Evolutionary conservation across 495 filamentous ascomycete genomes (phyloP), one percentile per base, ranked within the genome.

Genomic region (Tuber umbilicatum): DNA sequence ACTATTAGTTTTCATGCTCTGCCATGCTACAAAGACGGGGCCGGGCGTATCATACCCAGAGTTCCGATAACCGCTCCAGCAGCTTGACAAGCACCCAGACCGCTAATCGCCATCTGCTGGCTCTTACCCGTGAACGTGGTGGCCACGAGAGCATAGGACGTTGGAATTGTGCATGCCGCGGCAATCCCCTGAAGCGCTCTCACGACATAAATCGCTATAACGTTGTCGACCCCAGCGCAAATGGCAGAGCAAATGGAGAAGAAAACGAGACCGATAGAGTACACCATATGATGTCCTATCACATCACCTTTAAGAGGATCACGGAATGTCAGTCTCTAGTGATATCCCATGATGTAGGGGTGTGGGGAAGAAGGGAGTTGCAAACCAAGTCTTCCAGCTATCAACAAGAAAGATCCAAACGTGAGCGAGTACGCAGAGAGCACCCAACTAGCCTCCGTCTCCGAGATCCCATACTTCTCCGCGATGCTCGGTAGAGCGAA

Each of bases 381-480:
- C 74, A 43, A 73, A 76, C 74, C 71, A 69, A 73, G 70, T 38
- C 74, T 71, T n/a, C 74, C 71, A 23, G 74, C 67, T 38, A 76
- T 76, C 16, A 76, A 72, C 31, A 76, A 21, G 41, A 76, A 76
- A 17, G 74, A 73, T 37, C 71, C 74, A 27, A 76, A 76, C n/a
- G 74, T 76, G n/a, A 76, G 71, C n/a, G 74, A 70, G 70, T 76
- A 76, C 37, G 74, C 74, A 42, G 74, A 76, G 23, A 76, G 50
- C 7, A 76, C 74, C 71, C 74, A 76, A 47, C 74, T 76, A n/a
- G 74, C 74, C 64, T 76, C 74, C 38, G 74, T 72, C 37, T 76
- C 74, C 5, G 71, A 73, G 42, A 76, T 76, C 21, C 70, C 73
- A 38, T 76, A 76, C 31, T 73, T 76, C 37, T 76, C 37, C 31